phyloP scores from a whole-genome alignment of 495 filamentous ascomycete species.

The Penicillium atrosanguineum region DNA sequence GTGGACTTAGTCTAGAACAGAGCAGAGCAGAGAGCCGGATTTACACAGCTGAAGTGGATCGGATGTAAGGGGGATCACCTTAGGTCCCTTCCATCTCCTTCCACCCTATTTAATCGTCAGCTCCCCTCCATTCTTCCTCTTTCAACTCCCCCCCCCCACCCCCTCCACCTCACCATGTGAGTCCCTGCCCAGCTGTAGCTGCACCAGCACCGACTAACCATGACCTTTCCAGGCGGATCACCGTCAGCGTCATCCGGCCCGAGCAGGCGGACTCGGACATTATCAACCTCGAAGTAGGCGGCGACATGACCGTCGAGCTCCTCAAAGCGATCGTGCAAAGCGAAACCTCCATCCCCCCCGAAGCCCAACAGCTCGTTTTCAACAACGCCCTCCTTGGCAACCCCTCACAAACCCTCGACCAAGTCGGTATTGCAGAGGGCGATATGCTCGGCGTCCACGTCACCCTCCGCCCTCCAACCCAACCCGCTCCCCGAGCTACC shows the following conservation, averaged over 20 bases:
- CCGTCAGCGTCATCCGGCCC: slow-evolving; percentile 75
- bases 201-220: neutral
- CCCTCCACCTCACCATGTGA: neutral
- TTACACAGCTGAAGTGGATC: neutral
- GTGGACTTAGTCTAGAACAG: neutral
- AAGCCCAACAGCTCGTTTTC: slow-evolving; percentile 67
- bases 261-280: slow-evolving; percentile 74
- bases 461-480: slow-evolving; percentile 27
- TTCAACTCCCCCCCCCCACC: neutral
- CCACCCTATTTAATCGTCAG: neutral
- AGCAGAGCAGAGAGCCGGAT: neutral
- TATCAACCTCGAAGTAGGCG: slow-evolving; percentile 77
- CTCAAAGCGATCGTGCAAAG: slow-evolving; percentile 80
- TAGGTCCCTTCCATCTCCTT: neutral
- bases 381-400: slow-evolving; percentile 80
- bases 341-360: slow-evolving; percentile 53
- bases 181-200: neutral
- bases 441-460: slow-evolving; percentile 91
- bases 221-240: slow-evolving; percentile 64
- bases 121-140: neutral
- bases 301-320: slow-evolving; percentile 79
- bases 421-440: slow-evolving; percentile 80
- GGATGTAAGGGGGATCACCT: neutral
- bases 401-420: slow-evolving; percentile 72
- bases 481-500: slow-evolving; percentile 5